Evolutionary conservation across 2,329 filamentous ascomycete species (phyloP).

Genomic region (Tolypocladium paradoxum): DNA sequence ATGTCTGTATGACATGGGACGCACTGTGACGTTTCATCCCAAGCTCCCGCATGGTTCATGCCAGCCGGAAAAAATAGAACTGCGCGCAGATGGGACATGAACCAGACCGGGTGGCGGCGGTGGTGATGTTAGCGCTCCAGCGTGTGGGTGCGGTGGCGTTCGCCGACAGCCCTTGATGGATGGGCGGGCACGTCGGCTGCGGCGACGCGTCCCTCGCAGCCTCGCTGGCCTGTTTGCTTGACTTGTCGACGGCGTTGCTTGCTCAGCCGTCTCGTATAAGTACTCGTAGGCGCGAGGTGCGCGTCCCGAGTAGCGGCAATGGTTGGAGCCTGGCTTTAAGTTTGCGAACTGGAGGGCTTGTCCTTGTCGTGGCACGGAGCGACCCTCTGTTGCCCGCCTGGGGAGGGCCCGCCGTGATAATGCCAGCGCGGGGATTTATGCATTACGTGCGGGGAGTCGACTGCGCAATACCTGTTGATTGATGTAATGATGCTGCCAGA

Average conservation of each 20-base stretch:
- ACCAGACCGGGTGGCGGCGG: too few species aligned
- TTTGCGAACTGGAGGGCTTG: not conserved
- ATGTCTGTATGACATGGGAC: not conserved
- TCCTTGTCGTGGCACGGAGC: not conserved
- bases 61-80: not conserved
- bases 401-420: not conserved
- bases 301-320: too few species aligned
- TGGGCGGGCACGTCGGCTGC: too few species aligned
- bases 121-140: not conserved
- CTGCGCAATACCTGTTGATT: not conserved
- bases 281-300: too few species aligned
- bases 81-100: not conserved
- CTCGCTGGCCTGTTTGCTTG: too few species aligned
- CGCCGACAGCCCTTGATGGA: too few species aligned
- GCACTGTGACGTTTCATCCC: not conserved
- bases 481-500: not conserved
- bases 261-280: too few species aligned
- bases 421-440: not conserved
- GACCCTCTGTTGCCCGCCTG: not conserved
- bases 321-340: too few species aligned
- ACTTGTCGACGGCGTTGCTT: too few species aligned
- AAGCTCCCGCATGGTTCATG: too few species aligned
- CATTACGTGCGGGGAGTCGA: not conserved
- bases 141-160: not conserved
- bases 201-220: too few species aligned